These are phyloP conservation scores for Haberlea rhodopensis DNA, from an alignment of 257 asterid species.

Conservation along the genomic window DNA sequence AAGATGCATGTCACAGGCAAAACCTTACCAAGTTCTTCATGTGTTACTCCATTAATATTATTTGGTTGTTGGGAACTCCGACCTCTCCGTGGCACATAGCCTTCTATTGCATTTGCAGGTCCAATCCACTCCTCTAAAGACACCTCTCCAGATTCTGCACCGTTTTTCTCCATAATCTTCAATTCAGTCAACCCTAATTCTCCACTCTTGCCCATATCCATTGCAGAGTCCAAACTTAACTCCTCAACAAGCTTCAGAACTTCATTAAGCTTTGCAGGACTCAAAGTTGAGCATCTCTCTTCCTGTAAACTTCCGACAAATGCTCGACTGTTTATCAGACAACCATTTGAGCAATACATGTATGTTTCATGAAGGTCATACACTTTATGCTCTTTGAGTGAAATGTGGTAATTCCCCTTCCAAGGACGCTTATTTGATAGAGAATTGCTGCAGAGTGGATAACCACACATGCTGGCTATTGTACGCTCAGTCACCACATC, in stretches of 20 bases:
- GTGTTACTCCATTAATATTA: constrained; percentile 39
- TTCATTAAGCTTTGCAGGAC: constrained; percentile 52
- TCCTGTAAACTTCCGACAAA: constrained; percentile 61
- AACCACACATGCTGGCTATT: constrained; percentile 66
- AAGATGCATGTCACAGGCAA: neutral
- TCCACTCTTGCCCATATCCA: constrained; percentile 47
- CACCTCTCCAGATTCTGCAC: constrained; percentile 51
- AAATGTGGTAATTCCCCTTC: constrained; percentile 80
- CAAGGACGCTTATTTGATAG: constrained; percentile 61
- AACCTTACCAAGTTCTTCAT: constrained; percentile 27
- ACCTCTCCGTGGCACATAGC: constrained; percentile 76
- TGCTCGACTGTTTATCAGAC: constrained; percentile 72
- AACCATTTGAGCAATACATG: constrained; percentile 72
- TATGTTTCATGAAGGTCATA: constrained; percentile 89
- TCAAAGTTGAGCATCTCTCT: constrained; percentile 57
- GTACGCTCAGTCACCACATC: constrained; percentile 90
- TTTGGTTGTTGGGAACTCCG: constrained; percentile 24
- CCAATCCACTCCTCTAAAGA: constrained; percentile 91
- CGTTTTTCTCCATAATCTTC: constrained; percentile 68
- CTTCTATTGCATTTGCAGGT: constrained; percentile 88
- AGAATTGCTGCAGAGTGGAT: constrained; percentile 66
- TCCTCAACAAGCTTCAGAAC: constrained; percentile 54
- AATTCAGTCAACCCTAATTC: constrained; percentile 51
- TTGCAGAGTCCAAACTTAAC: constrained; percentile 37
- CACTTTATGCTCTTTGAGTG: constrained; percentile 84